Conservation (phyloP, 805 yeast species). For the Monosporozyma aerobia region DNA sequence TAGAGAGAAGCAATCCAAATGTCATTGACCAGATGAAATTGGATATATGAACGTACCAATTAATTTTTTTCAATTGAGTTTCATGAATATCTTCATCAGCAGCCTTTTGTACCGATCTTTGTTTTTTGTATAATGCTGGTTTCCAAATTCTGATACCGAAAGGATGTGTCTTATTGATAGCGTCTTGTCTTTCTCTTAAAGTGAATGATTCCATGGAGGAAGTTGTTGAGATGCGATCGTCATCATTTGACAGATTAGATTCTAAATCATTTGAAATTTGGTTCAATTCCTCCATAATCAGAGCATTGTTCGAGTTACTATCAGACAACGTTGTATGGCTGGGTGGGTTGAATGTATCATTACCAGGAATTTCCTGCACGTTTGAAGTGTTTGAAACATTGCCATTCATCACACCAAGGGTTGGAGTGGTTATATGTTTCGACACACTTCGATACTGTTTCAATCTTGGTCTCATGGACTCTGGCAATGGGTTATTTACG, state of each 20-base stretch:
- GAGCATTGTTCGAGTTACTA: not conserved
- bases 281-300: not conserved
- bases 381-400: not conserved
- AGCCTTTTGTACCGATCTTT: constrained; percentile 79
- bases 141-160: constrained; percentile 98
- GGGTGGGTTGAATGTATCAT: no score
- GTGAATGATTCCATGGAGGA: constrained; percentile 75
- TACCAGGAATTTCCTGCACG: not conserved
- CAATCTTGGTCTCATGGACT: not conserved
- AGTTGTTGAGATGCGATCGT: constrained; percentile 24
- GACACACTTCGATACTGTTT: constrained; percentile 1
- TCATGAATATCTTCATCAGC: constrained; percentile 94
- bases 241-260: constrained; percentile 13
- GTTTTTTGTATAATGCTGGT: constrained; percentile 90
- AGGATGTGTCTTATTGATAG: constrained; percentile 94
- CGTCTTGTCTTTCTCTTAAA: constrained; percentile 85
- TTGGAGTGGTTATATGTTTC: not conserved
- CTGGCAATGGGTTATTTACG: not conserved
- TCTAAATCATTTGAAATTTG: constrained; percentile 5
- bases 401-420: no score
- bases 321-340: not conserved
- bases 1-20: constrained; percentile 55
- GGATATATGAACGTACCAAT: constrained; percentile 54
- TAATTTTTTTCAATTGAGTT: constrained; percentile 44
- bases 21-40: constrained; percentile 68